phyloP scores from a whole-genome alignment of 805 yeast species.

The Saccharomycopsis vini region DNA sequence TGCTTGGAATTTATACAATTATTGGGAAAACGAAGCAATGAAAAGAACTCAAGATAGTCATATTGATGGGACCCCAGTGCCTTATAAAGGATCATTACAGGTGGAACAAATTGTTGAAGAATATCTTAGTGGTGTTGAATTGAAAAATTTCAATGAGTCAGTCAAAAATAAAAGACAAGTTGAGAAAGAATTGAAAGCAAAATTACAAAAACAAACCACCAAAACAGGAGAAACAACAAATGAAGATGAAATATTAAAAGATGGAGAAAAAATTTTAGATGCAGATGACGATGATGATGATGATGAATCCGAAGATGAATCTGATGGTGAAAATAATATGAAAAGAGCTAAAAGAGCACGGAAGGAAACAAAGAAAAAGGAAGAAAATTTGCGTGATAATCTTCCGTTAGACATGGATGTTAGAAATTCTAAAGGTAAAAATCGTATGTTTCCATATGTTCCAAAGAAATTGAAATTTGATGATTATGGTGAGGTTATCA shows the following conservation, averaged over 20 bases:
- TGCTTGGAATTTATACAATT: conserved; percentile 39
- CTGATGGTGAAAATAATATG: conserved; percentile 23
- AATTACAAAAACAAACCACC: conserved; percentile 25
- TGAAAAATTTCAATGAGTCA: conserved; percentile 37
- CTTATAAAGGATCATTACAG: conserved; percentile 36
- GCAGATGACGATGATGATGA: conserved; percentile 24
- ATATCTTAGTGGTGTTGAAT: conserved; percentile 40
- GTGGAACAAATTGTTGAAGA: conserved; percentile 39
- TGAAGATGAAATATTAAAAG: conserved; percentile 11
- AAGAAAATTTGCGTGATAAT: conserved; percentile 21
- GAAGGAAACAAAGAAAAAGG: conserved; percentile 20
- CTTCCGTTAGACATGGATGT: conserved; percentile 29
- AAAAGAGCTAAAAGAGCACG: conserved; percentile 13
- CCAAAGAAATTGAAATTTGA: conserved; percentile 60
- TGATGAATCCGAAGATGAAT: conserved; percentile 23
- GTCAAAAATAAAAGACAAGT: conserved; percentile 38
- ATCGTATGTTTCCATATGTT: conserved; percentile 70
- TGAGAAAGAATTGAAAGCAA: conserved; percentile 28
- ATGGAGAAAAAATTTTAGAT: conserved; percentile 24
- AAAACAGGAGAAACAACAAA: conserved; percentile 20
- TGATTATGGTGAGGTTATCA: conserved; percentile 80
- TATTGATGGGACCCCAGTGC: conserved; percentile 57
- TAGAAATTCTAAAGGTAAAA: conserved; percentile 33
- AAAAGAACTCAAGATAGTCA: conserved; percentile 29
- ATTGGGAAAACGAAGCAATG: conserved; percentile 42